phyloP scores from a whole-genome alignment of 257 asterid species.

The Solanum dulcamara region DNA sequence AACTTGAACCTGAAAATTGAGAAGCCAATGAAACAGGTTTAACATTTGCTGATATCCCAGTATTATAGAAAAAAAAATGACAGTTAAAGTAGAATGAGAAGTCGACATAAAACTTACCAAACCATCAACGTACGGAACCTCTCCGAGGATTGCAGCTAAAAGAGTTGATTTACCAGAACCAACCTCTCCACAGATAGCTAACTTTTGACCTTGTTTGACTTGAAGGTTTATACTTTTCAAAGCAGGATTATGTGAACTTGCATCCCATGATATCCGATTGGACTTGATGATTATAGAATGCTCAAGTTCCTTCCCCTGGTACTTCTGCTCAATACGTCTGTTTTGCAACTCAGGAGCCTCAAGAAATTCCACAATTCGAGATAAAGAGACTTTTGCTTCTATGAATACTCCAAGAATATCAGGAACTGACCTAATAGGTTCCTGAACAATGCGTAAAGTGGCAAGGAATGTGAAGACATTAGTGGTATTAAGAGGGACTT shows the following conservation, averaged over 20 bases:
- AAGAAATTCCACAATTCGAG: slow-evolving; percentile 24
- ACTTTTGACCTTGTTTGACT: slow-evolving; percentile 22
- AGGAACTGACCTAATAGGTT: slow-evolving; percentile 26
- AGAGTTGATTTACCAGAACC: slow-evolving; percentile 38
- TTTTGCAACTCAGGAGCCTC: slow-evolving; percentile 23
- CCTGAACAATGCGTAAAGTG: slow-evolving; percentile 26
- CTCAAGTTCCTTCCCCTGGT: neutral
- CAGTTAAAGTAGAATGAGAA: neutral
- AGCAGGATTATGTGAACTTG: neutral
- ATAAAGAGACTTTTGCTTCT: slow-evolving; percentile 24
- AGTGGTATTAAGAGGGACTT: slow-evolving; percentile 16
- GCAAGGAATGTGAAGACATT: slow-evolving; percentile 28
- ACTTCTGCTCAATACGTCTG: neutral
- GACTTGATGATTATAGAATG: slow-evolving; percentile 8
- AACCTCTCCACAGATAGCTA: slow-evolving; percentile 37
- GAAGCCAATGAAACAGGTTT: neutral
- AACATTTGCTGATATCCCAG: neutral
- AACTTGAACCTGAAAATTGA: slow-evolving; percentile 19
- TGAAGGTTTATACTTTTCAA: slow-evolving; percentile 5
- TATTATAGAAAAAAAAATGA: neutral
- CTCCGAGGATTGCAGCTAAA: slow-evolving; percentile 26
- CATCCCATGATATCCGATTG: slow-evolving; percentile 18
- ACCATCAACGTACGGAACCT: slow-evolving; percentile 23
- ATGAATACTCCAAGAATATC: slow-evolving; percentile 24
- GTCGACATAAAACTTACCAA: slow-evolving; percentile 6